Evolutionary conservation across 352 stramenopile genomes (phyloP).

Genomic region (Heterotrichella gracilis): DNA sequence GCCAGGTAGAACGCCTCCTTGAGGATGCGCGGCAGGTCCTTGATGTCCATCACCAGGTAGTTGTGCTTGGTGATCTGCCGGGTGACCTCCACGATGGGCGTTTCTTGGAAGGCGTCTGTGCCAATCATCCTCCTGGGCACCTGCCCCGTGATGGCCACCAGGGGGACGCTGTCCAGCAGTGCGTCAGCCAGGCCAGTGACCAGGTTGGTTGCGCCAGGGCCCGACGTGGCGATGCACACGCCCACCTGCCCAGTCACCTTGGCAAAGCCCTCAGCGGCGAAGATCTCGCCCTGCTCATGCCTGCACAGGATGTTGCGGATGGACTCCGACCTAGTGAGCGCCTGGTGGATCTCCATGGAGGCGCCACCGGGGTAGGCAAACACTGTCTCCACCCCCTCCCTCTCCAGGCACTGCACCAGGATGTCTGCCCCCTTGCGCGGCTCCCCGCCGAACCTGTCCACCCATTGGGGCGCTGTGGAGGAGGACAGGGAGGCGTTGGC

Average conservation of each 20-base stretch:
- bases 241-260: constrained; percentile 22
- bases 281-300: constrained; percentile 19
- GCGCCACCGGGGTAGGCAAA: constrained; percentile 43
- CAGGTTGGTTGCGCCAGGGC: constrained; percentile 47
- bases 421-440: no score
- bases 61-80: constrained; percentile 72
- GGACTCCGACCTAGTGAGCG: constrained; percentile 30
- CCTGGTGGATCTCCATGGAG: constrained; percentile 43
- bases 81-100: constrained; percentile 28
- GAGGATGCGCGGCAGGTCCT: constrained; percentile 61
- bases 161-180: constrained; percentile 47
- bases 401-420: constrained; percentile 40
- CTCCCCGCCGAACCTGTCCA: no score
- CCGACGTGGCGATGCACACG: constrained; percentile 43
- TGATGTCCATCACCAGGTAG: constrained; percentile 65
- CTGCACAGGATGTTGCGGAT: constrained; percentile 18
- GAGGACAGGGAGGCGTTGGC: no score
- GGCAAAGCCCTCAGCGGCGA: constrained; percentile 16
- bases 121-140: constrained; percentile 41
- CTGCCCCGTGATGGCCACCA: constrained; percentile 47
- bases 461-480: no score
- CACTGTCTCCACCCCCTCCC: constrained; percentile 37
- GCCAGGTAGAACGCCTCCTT: constrained; percentile 73
- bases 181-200: constrained; percentile 44
- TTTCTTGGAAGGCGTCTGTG: constrained; percentile 46